Evolutionary conservation across 1,139 yeast species (phyloP).

Genomic region (Candida sanyaensis): DNA sequence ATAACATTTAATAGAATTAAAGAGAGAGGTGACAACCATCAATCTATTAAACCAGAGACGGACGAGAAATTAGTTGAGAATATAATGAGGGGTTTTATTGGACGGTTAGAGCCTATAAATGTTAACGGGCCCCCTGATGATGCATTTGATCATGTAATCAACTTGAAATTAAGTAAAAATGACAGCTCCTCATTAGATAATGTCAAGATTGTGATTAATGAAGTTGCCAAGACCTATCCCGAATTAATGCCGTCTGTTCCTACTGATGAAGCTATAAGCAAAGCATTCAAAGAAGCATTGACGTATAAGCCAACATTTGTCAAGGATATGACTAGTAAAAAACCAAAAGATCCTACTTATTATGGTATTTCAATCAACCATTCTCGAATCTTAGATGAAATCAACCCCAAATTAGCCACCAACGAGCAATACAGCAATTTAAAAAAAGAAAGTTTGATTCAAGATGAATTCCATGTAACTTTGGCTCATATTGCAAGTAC

Average conservation of each 20-base stretch:
- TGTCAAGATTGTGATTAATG: conserved; percentile 43
- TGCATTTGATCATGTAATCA: conserved; percentile 63
- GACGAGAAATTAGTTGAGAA: conserved; percentile 48
- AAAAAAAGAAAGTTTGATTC: conserved; percentile 41
- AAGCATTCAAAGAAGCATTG: conserved; percentile 52
- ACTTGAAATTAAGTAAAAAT: conserved; percentile 43
- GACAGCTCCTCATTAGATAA: conserved; percentile 54
- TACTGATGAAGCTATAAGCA: conserved; percentile 32
- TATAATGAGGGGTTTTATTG: conserved; percentile 74
- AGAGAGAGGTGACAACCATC: conserved; percentile 86
- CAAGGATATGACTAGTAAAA: conserved; percentile 29
- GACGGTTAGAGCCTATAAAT: conserved; percentile 65
- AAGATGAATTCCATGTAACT: conserved; percentile 73
- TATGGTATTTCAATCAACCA: conserved; percentile 29
- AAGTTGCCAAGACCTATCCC: conserved; percentile 45
- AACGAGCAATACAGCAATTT: conserved; percentile 31
- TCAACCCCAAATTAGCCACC: conserved; percentile 13
- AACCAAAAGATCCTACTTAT: conserved; percentile 21
- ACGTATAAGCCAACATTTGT: conserved; percentile 51
- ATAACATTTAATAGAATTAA: conserved; percentile 63
- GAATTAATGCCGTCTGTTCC: conserved; percentile 45
- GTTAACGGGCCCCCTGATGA: conserved; percentile 57
- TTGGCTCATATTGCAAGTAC: conserved; percentile 54
- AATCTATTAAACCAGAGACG: conserved; percentile 62
- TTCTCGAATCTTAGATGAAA: conserved; percentile 7